Conservation (phyloP, 2,329 filamentous ascomycete species). For the Neocatenulostroma microsporum region DNA sequence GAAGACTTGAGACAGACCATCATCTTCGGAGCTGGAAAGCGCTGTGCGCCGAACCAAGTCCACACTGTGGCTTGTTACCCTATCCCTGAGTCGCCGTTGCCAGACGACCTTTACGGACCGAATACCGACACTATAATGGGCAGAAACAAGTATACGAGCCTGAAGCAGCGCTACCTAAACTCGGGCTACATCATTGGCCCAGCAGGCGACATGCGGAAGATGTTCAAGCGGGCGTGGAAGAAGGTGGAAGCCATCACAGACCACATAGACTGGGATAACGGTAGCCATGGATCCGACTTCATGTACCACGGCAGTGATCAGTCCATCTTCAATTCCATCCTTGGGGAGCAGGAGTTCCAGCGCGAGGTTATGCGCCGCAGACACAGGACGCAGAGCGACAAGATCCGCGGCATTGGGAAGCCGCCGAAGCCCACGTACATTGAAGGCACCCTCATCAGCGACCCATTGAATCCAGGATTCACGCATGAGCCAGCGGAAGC, state of each 20-base stretch:
- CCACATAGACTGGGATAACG: too few species aligned
- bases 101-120: slow-evolving; percentile 42
- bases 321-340: slow-evolving; percentile 26
- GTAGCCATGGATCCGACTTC: too few species aligned
- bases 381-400: slow-evolving; percentile 17
- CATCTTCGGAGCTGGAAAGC: slow-evolving; percentile 49
- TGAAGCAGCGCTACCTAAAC: slow-evolving; percentile 38
- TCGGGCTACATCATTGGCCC: slow-evolving; percentile 19
- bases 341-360: slow-evolving; percentile 26
- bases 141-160: slow-evolving; percentile 27
- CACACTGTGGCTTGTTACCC: slow-evolving; percentile 46
- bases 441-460: slow-evolving; percentile 14
- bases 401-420: neutral
- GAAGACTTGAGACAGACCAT: slow-evolving; percentile 48
- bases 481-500: too few species aligned
- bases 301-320: slow-evolving; percentile 32
- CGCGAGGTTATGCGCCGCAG: slow-evolving; percentile 32
- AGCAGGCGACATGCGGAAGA: slow-evolving; percentile 20
- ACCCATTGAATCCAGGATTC: too few species aligned
- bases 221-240: slow-evolving; percentile 25
- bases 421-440: slow-evolving; percentile 11
- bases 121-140: slow-evolving; percentile 36
- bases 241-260: too few species aligned
- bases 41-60: slow-evolving; percentile 39
- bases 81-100: slow-evolving; percentile 45